Conservation (phyloP, 1,284 basidiomycete species). For the Leccinum subspadiceum region DNA sequence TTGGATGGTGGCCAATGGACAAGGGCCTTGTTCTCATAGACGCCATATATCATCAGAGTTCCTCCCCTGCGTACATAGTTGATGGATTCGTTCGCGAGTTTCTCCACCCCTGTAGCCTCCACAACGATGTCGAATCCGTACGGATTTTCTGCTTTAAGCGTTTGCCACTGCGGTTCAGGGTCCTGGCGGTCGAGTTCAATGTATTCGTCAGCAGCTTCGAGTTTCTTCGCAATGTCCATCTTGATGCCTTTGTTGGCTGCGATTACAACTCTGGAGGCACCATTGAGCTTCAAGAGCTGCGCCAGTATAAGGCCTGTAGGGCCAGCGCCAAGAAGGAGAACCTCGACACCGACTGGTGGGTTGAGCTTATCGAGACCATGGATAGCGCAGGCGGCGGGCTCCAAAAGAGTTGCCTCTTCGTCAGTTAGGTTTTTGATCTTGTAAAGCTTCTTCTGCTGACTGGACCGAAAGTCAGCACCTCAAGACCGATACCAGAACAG, state of each 20-base stretch:
- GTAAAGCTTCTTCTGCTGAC: constrained; percentile 71
- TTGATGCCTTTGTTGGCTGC: constrained; percentile 87
- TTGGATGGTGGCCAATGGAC: constrained; percentile 84
- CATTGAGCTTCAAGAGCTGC: constrained; percentile 82
- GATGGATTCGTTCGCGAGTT: constrained; percentile 76
- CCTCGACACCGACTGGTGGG: constrained; percentile 75
- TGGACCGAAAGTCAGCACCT: constrained; percentile 23
- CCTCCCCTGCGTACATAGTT: constrained; percentile 82
- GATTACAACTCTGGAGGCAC: constrained; percentile 72
- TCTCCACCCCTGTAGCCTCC: constrained; percentile 84
- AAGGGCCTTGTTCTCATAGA: constrained; percentile 70
- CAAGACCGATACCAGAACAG: background rate
- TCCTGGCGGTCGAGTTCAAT: constrained; percentile 77
- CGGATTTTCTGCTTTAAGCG: constrained; percentile 76
- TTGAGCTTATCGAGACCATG: constrained; percentile 85
- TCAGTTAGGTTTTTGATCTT: constrained; percentile 84
- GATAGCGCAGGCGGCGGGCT: constrained; percentile 85
- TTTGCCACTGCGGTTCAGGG: constrained; percentile 76
- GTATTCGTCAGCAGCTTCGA: constrained; percentile 78
- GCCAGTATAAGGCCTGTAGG: constrained; percentile 84
- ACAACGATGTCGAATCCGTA: constrained; percentile 88
- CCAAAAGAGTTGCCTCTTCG: constrained; percentile 84
- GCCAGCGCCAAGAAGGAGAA: constrained; percentile 74
- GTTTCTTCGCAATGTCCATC: constrained; percentile 75
- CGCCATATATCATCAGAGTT: constrained; percentile 71